A percentile compares a stretch with the other conserved stretches of the same genome.
These are phyloP conservation scores for Brassica napus DNA, from an alignment of 345 rosid species.

Conservation along the genomic window Da-Ae NC_063445.1:3405501-3406000, in stretches of 20 bases:
- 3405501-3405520: too few species aligned
- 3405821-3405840: background rate
- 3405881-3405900: slow-evolving; percentile 88
- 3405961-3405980: slow-evolving; percentile 77
- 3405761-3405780: background rate
- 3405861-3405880: slow-evolving; percentile 97
- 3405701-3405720: background rate
- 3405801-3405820: slow-evolving; percentile 6
- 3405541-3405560: too few species aligned
- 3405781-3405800: background rate
- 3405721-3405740: slow-evolving; percentile 13
- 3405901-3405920: slow-evolving; percentile 78
- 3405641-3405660: background rate
- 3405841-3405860: slow-evolving; percentile 49
- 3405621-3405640: slow-evolving; percentile 4
- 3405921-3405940: slow-evolving; percentile 95
- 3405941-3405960: slow-evolving; percentile 93
- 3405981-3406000: slow-evolving; percentile 78
- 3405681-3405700: slow-evolving; percentile 11
- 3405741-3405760: slow-evolving; percentile 1
- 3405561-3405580: too few species aligned
- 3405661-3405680: background rate
- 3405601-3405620: background rate
- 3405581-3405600: too few species aligned
- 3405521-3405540: too few species aligned